Base-by-base conservation (phyloP, 192 early-diverging fungal species). In the Backusella tuberculispora region DNA sequence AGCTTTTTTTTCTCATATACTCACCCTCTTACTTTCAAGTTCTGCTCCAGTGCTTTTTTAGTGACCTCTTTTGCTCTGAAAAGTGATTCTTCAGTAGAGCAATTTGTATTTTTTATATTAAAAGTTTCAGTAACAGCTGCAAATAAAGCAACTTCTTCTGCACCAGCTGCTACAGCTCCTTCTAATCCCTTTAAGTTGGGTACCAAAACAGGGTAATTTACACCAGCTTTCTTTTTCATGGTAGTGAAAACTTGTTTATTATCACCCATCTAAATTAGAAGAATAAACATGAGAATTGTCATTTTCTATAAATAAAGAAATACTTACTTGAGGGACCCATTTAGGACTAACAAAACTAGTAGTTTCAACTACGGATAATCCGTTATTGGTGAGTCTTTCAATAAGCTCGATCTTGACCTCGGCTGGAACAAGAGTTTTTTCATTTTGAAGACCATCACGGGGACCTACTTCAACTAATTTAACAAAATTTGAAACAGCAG, bases 401-500 rank as follows among this genome's bases (percentile, higher is more conserved):
- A 99, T 96, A 69, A 99, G 85, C n/a, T 89, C 83, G 44, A 97
- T 88, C 74, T 99, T 99, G 68, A 87, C 88, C 41, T 86, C 87
- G 6, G 95, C 90, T 14, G 95, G 90, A 46, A 99, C 86, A 21
- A 94, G 69, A 6, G 86, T 84, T 79, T 93, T 93, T 83, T 99
- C 97, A 76, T 99, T 99, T 82, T 99, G 97, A 21, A 99, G 86
- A 45, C 97, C 97, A 81, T 99, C 97, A 26, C 97, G 88, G 8
- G 97, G 96, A 0, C 94, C 93, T n/a, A 98, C 96, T 73, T 98
- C 96, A 29, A 97, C 95, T 80, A 98, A 93, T 76, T 95, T 95
- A 37, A 97, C 76, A 78, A 72, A 78, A 5, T 77, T 48, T 17
- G 65, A 72, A 15, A 40, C 29, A 14, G 34, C 41, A 29, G 26